These are phyloP conservation scores for Albifimbria verrucaria DNA, from an alignment of 2,329 filamentous ascomycete species.

Conservation along the genomic window DNA sequence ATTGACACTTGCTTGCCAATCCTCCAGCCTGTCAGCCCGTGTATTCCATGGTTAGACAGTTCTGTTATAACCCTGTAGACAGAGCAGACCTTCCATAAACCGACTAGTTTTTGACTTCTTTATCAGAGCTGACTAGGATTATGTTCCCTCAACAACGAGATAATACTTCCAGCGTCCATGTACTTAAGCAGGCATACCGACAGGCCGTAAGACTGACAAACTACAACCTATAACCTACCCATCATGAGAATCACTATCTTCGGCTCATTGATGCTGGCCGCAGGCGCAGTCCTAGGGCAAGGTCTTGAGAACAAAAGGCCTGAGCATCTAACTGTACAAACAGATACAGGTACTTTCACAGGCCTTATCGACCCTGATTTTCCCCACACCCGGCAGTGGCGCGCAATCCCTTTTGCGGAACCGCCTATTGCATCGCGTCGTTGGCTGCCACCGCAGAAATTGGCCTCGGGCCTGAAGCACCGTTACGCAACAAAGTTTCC, in stretches of 20 bases:
- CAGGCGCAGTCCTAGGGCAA: neutral
- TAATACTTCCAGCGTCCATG: no score
- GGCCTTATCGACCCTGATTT: conserved; percentile 26
- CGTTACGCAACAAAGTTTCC: conserved; percentile 22
- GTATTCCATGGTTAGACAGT: no score
- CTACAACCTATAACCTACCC: no score
- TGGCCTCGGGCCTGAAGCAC: conserved; percentile 14
- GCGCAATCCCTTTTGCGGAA: conserved; percentile 32
- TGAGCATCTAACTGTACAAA: conserved; percentile 21
- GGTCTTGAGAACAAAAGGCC: neutral
- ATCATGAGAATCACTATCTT: neutral
- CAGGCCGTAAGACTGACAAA: no score
- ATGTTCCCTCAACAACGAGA: no score
- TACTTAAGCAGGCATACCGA: no score
- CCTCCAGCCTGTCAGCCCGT: no score
- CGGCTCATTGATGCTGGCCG: neutral
- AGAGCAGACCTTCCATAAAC: no score
- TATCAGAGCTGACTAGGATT: no score
- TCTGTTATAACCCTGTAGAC: no score
- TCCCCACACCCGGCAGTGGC: conserved; percentile 31
- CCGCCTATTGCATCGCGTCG: conserved; percentile 26
- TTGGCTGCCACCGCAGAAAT: conserved; percentile 23
- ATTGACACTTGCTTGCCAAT: no score
- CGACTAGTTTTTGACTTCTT: no score
- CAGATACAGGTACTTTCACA: conserved; percentile 28